phyloP scores from a whole-genome alignment of 352 stramenopile genomes.

The Phytophthora colocasiae region DNA sequence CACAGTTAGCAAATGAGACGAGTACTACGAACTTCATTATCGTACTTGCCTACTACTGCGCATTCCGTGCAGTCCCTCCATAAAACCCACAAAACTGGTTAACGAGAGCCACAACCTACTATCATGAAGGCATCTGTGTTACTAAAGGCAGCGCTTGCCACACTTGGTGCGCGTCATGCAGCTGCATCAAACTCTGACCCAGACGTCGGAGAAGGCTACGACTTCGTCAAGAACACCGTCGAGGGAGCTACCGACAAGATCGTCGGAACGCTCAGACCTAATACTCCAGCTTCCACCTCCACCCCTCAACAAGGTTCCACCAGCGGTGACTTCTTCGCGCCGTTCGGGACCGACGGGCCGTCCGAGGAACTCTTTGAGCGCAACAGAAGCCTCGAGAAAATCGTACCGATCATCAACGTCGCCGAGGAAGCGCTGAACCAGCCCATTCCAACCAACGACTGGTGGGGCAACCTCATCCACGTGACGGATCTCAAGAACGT shows the following conservation, averaged over 20 bases:
- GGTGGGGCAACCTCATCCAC: slow-evolving; percentile 84
- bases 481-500: slow-evolving; percentile 49
- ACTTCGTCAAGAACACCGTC: slow-evolving; percentile 20
- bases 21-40: too few species aligned
- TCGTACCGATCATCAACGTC: slow-evolving; percentile 72
- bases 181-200: slow-evolving; percentile 7
- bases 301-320: slow-evolving; percentile 13
- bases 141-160: too few species aligned
- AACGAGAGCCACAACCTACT: too few species aligned
- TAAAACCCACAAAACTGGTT: too few species aligned
- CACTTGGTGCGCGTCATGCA: too few species aligned
- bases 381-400: slow-evolving; percentile 46
- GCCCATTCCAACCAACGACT: slow-evolving; percentile 83
- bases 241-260: slow-evolving; percentile 17
- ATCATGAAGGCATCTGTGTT: too few species aligned
- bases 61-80: too few species aligned
- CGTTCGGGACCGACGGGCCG: slow-evolving; percentile 52
- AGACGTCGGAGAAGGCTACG: slow-evolving; percentile 29
- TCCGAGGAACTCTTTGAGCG: slow-evolving; percentile 53
- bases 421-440: slow-evolving; percentile 51
- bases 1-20: too few species aligned
- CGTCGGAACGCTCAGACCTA: slow-evolving; percentile 16
- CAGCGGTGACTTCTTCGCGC: slow-evolving; percentile 35
- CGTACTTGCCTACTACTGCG: too few species aligned
- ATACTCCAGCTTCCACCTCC: not conserved